phyloP scores from a whole-genome alignment of 2,329 filamentous ascomycete genomes.

The Apiospora marii region DNA sequence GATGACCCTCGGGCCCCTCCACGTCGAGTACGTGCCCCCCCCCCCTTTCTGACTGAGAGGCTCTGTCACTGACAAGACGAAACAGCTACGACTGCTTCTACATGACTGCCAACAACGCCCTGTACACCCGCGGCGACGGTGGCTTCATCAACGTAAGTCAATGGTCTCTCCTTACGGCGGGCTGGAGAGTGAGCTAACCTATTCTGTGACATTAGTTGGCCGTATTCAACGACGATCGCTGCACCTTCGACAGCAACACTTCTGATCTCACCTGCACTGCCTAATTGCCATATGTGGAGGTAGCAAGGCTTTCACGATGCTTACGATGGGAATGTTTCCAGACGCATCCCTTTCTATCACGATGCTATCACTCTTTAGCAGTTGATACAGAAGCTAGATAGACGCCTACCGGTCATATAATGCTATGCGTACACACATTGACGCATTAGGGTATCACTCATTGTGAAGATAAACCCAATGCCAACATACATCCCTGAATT shows the following conservation, averaged over 20 bases:
- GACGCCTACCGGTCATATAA: not conserved
- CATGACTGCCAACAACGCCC: conserved; percentile 22
- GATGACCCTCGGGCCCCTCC: conserved; percentile 10
- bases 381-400: not conserved
- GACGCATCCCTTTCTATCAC: not conserved
- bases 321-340: not conserved
- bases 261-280: conserved; percentile 16
- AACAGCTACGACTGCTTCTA: conserved; percentile 24
- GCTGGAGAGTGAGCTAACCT: not conserved
- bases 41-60: too few relatives aligned
- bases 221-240: conserved; percentile 8
- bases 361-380: not conserved
- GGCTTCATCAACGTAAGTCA: conserved; percentile 21
- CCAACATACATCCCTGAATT: not conserved
- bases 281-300: not conserved
- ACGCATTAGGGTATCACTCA: not conserved
- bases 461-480: too few relatives aligned
- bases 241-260: conserved; percentile 16
- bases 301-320: not conserved
- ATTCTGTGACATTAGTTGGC: not conserved
- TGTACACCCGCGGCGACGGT: conserved; percentile 21
- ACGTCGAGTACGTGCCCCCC: not conserved
- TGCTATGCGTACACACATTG: not conserved
- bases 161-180: not conserved
- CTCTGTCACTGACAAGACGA: not conserved